A percentile compares a stretch with the other conserved stretches of the same genome.
Evolutionary conservation across 139 green algal species (phyloP).

Genomic region (Coelastrella sp.): DNA sequence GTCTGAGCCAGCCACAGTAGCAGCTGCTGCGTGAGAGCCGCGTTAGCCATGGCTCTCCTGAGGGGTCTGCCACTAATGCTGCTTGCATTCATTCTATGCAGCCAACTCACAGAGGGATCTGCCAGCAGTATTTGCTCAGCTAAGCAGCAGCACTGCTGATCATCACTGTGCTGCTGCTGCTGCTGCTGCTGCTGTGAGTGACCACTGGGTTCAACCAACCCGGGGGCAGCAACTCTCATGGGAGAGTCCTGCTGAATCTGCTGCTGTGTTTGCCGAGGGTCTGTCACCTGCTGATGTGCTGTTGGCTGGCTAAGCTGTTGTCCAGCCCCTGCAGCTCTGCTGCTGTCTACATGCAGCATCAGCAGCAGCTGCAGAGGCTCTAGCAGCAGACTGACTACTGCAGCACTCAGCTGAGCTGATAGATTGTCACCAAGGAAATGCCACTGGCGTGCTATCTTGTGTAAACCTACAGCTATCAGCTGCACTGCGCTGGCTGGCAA

Average conservation of each 20-base stretch:
- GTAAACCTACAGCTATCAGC: neutral
- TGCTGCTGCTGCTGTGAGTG: neutral
- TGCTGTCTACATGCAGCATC: too few relatives aligned
- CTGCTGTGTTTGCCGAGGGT: too few relatives aligned
- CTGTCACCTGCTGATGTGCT: too few relatives aligned
- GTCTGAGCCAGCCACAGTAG: neutral
- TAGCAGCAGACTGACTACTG: neutral
- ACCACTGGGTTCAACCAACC: neutral
- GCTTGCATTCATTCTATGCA: constrained; percentile 2
- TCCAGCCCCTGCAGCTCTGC: too few relatives aligned
- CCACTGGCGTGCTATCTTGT: constrained; percentile 20
- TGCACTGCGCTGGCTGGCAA: neutral
- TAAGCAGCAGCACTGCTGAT: neutral
- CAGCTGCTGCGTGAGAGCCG: neutral
- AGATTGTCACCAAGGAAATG: neutral
- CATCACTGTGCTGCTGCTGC: neutral
- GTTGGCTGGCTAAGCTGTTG: too few relatives aligned
- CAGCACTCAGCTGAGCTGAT: neutral
- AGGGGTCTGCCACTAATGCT: neutral
- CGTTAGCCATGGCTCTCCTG: neutral
- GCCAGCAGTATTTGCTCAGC: neutral
- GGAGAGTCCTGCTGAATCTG: too few relatives aligned
- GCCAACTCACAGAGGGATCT: neutral
- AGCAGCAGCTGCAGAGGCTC: neutral
- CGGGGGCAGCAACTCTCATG: too few relatives aligned